Evolutionary conservation across 306 rosid species (phyloP), one percentile per base, ranked within the genome.

Genomic region (Mimosa pudica): DNA sequence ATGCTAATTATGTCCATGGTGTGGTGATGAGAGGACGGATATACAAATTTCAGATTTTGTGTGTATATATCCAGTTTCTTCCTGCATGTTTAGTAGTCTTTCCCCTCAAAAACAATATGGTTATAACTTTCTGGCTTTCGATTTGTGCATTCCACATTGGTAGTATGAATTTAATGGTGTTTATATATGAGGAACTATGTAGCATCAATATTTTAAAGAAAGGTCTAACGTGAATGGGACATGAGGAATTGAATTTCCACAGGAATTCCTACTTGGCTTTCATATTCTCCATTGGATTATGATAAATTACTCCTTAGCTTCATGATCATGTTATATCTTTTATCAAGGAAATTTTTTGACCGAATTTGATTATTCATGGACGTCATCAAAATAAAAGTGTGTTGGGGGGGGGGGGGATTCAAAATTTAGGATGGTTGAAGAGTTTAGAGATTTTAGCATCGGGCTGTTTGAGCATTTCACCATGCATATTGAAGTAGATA

Each of bases 31-130:
- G 69, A 71, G 46, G 61, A 62, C 33, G 44, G 32, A 62, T 62
- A 7, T 76, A 8, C 63, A 48, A 61, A 69, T 70, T 66, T 66
- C 71, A 16, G 24, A 61, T 24, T 24, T 24, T 61, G 67, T 73
- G 71, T 30, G 75, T 32, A 41, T 49, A 16, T 41, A 7, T 42
- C 7, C 7, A 55, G 42, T 32, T 73, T 64, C 36, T 32, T 20
- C 70, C 54, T n/a, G 51, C 38, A 17, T 42, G 66, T 58, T 58
- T 58, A 58, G 64, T 58, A 20, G 64, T 24, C 10, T 57, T 57
- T 63, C 1, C 3, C 38, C 17, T 33, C 14, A 44, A 35, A 64
- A 9, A 12, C 17, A 64, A 14, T 45, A 35, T 35, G 70, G 18
- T 35, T 33, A 32, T 32, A 63, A n/a, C 68, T 63, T 63, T 63